Conservation (phyloP, 495 filamentous ascomycete genomes). For the Lophiostoma macrostomum region DNA sequence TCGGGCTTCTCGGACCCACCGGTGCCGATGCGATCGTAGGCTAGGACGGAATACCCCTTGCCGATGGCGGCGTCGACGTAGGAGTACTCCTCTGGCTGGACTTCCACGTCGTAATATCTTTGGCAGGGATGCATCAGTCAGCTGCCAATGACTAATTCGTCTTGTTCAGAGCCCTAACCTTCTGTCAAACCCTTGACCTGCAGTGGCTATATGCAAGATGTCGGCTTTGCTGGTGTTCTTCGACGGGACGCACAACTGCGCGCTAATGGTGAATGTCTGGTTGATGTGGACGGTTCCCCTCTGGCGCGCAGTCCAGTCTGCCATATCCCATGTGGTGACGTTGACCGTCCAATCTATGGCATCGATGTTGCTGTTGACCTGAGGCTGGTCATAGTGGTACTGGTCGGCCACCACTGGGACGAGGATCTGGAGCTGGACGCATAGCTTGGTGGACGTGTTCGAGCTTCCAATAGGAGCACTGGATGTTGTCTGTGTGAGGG, state of each 20-base stretch:
- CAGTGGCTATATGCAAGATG: background rate
- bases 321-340: background rate
- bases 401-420: background rate
- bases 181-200: background rate
- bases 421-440: background rate
- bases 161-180: background rate
- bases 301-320: background rate
- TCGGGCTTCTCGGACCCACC: conserved; percentile 20
- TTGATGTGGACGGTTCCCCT: background rate
- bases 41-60: conserved; percentile 19
- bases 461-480: background rate
- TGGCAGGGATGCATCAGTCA: background rate
- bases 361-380: conserved; percentile 3
- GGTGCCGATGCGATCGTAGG: conserved; percentile 23
- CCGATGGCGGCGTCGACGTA: conserved; percentile 25
- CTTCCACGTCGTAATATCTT: conserved; percentile 23
- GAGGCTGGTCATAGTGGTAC: background rate
- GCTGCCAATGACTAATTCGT: background rate
- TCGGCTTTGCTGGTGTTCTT: background rate
- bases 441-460: background rate
- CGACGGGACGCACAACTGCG: background rate
- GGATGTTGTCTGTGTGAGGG: background rate
- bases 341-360: background rate
- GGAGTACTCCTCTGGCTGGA: conserved; percentile 11
- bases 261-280: background rate